Evolutionary conservation across 106 monocot species (phyloP), one percentile per base, ranked within the genome.

Genomic region (Dioscorea dumetorum): DNA sequence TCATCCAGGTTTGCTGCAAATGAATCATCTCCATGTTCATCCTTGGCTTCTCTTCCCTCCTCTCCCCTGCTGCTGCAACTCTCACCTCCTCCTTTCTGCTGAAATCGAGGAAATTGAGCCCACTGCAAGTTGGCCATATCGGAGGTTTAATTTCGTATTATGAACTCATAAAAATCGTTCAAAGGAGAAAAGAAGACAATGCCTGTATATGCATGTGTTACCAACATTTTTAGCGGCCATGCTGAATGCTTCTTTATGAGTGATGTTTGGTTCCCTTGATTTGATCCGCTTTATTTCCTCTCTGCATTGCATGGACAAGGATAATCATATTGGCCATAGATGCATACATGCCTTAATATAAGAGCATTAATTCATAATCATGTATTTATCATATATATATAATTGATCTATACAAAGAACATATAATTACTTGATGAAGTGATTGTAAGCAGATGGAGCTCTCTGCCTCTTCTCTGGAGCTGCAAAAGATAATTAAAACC

Each of bases 381-480:
- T n/a, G n/a, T n/a, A n/a, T n/a, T n/a, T n/a, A n/a, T n/a, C n/a
- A n/a, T n/a, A n/a, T n/a, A n/a, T 41, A 41, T 8, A 41, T 10
- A 41, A 41, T 41, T n/a, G n/a, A n/a, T 6, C 41, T 41, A 41
- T 3, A 5, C 12, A 19, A 22, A 60, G 28, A 33, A 23, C 21
- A 49, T 24, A 18, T 21, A 23, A 22, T 72, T 81, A 94, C 93
- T 90, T 94, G 90, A 94, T 94, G 76, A 94, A 94, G 50, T 69
- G 83, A 48, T 94, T 94, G 64, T 94, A 94, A 68, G 94, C 90
- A 23, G 94, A 94, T 12, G 94, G 90, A 78, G 88, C 90, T 22
- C 94, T 73, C 41, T 94, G 94, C 54, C 87, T 84, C 82, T 87
- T 94, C 80, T 94, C 94, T 49, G 94, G 94, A 76, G 94, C 94